Conservation (phyloP, 768 basidiomycete genomes). For the Leccinum variicolor region DNA sequence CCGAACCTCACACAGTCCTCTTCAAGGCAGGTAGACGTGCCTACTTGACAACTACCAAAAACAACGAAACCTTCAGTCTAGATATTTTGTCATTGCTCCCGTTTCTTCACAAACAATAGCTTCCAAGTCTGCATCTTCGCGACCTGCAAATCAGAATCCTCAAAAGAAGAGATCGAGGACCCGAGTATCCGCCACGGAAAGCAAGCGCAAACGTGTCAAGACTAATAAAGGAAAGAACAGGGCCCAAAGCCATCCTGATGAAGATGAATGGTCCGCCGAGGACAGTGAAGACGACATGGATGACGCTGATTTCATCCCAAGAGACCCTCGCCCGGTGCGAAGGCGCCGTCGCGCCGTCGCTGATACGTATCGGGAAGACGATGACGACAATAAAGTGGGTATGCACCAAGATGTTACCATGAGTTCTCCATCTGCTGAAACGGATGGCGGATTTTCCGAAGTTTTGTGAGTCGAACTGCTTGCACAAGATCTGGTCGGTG, state of each 20-base stretch:
- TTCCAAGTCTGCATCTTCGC: slow-evolving; percentile 14
- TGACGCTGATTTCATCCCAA: slow-evolving; percentile 7
- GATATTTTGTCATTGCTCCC: slow-evolving; percentile 38
- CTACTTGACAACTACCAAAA: background rate
- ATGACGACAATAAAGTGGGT: slow-evolving; percentile 15
- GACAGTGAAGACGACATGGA: slow-evolving; percentile 16
- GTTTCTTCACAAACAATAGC: slow-evolving; percentile 13
- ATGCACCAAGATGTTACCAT: slow-evolving; percentile 16
- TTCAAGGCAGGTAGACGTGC: slow-evolving; percentile 57
- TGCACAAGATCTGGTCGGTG: background rate
- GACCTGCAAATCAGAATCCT: background rate
- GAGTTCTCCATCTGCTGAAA: slow-evolving; percentile 3
- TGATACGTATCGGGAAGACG: slow-evolving; percentile 26
- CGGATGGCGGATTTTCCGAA: background rate
- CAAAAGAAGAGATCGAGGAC: slow-evolving; percentile 22
- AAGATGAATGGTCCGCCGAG: slow-evolving; percentile 21
- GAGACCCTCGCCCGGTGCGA: slow-evolving; percentile 28
- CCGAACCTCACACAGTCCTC: slow-evolving; percentile 76
- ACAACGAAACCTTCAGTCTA: slow-evolving; percentile 31
- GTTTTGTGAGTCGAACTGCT: slow-evolving; percentile 3
- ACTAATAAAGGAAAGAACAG: slow-evolving; percentile 39
- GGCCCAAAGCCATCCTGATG: slow-evolving; percentile 25
- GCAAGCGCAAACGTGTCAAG: slow-evolving; percentile 35
- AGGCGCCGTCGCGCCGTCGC: slow-evolving; percentile 28
- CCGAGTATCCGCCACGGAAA: slow-evolving; percentile 7